Evolutionary conservation across 768 basidiomycete genomes (phyloP).

Genomic region (Russula earlei): DNA sequence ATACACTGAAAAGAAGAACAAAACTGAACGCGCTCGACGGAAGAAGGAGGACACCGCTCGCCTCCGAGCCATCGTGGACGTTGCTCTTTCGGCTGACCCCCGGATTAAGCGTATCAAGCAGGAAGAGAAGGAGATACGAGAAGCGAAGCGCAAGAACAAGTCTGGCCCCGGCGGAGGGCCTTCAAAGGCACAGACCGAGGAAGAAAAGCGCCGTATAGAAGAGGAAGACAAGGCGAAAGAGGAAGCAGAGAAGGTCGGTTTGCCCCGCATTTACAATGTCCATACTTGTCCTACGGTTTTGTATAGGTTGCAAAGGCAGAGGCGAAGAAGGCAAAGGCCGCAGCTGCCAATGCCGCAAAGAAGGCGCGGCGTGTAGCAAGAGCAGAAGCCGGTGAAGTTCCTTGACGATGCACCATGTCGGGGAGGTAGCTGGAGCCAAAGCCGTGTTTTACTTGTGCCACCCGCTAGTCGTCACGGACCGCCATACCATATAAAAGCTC

Average conservation of each 20-base stretch:
- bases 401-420: background rate
- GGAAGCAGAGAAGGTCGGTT: constrained; percentile 70
- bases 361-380: constrained; percentile 69
- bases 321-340: constrained; percentile 77
- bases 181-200: constrained; percentile 42
- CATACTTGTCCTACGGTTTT: background rate
- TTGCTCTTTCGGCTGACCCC: constrained; percentile 74
- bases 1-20: constrained; percentile 99
- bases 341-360: constrained; percentile 84
- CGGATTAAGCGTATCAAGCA: constrained; percentile 96
- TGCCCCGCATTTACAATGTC: background rate
- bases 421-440: background rate
- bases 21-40: constrained; percentile 85
- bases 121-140: constrained; percentile 89
- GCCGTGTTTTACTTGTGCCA: too few species aligned
- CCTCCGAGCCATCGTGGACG: constrained; percentile 78
- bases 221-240: constrained; percentile 70
- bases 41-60: constrained; percentile 98
- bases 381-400: constrained; percentile 30
- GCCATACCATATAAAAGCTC: too few species aligned
- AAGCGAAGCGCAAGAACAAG: constrained; percentile 75
- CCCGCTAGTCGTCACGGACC: too few species aligned
- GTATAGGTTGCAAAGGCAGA: constrained; percentile 51
- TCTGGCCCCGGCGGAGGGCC: constrained; percentile 37
- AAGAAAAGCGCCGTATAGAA: constrained; percentile 54